These are phyloP conservation scores for Flaveria bidentis DNA, from an alignment of 129 eudicot species.

Conservation along the genomic window DNA sequence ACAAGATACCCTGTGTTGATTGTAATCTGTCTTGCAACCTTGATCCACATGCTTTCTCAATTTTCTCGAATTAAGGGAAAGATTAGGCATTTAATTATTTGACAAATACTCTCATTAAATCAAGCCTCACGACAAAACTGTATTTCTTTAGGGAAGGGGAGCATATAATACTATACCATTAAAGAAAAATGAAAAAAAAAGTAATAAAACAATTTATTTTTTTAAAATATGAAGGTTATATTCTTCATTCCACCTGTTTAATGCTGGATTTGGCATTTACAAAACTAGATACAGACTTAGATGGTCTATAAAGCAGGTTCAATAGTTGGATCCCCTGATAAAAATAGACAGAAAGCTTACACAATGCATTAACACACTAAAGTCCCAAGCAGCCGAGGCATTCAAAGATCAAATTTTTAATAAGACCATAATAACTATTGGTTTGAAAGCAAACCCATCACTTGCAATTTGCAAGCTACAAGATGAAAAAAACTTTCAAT, in stretches of 20 bases:
- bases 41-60: conserved; percentile 13
- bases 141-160: background rate
- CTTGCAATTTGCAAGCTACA: conserved; percentile 3
- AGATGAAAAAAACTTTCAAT: background rate
- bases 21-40: background rate
- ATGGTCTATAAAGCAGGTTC: background rate
- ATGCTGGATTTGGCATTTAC: background rate
- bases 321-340: background rate
- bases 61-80: background rate
- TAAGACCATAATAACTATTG: too few relatives aligned
- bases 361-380: background rate
- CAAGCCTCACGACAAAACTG: background rate
- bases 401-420: background rate
- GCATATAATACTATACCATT: background rate
- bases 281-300: background rate
- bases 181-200: background rate
- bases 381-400: background rate
- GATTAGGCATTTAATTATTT: background rate
- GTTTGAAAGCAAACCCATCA: background rate
- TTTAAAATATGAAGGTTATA: background rate
- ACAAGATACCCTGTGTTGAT: background rate
- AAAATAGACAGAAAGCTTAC: background rate
- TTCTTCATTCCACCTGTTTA: background rate
- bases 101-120: background rate
- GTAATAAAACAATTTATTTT: background rate